Evolutionary conservation across 768 basidiomycete genomes (phyloP).

Genomic region (Austroboletus eburneus): DNA sequence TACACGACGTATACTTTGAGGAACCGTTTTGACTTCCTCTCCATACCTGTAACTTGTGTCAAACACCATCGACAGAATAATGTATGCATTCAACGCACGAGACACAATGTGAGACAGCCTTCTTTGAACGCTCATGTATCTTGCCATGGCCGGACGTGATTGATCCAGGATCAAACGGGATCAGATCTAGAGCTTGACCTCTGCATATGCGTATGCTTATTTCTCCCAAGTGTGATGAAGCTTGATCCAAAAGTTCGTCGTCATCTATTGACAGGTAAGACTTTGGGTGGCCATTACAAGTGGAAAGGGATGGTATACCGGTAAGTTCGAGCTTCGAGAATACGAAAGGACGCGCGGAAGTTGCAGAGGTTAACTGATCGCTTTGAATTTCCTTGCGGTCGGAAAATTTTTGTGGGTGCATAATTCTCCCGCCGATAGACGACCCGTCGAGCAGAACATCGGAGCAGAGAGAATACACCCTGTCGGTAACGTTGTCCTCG

Average conservation of each 20-base stretch:
- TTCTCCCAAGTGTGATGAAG: conserved; percentile 19
- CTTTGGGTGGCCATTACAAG: too few relatives aligned
- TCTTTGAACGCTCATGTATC: conserved; percentile 30
- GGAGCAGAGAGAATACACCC: conserved; percentile 8
- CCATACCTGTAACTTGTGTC: conserved; percentile 21
- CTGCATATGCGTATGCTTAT: conserved; percentile 14
- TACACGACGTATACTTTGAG: background rate
- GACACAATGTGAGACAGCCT: conserved; percentile 28
- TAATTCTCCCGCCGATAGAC: conserved; percentile 1
- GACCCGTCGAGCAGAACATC: conserved; percentile 18
- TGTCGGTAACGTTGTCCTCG: conserved; percentile 8
- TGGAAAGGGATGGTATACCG: conserved; percentile 14
- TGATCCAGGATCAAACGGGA: rapidly evolving
- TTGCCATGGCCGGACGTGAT: conserved; percentile 8
- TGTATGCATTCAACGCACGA: conserved; percentile 13
- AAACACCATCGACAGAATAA: background rate
- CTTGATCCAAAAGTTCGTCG: conserved; percentile 18
- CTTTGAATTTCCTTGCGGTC: conserved; percentile 8
- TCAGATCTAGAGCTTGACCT: background rate
- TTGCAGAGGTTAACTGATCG: conserved; percentile 7
- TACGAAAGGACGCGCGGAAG: conserved; percentile 17
- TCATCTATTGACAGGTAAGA: conserved; percentile 23
- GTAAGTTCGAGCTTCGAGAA: conserved; percentile 28
- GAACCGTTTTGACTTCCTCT: conserved; percentile 4
- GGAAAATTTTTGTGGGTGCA: background rate